These are phyloP conservation scores for Dictyostelium purpureum DNA, from an alignment of 78 protist genomes.

Conservation along the genomic window DNA sequence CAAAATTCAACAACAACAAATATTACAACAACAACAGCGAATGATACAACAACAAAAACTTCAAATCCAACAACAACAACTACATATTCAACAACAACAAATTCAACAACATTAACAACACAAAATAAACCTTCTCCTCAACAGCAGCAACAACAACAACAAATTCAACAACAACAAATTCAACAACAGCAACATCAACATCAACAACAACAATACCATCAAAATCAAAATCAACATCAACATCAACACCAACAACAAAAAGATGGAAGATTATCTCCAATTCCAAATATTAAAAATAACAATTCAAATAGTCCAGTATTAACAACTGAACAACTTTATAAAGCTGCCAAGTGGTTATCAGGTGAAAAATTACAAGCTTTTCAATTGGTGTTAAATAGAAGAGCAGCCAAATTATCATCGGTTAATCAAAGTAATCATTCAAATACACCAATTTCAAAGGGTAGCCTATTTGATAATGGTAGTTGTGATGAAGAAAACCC, in stretches of 20 bases:
- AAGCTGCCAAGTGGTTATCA: conserved; percentile 71
- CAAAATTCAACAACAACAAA: not conserved
- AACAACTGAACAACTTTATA: conserved; percentile 72
- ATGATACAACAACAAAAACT: not conserved
- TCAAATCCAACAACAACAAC: too few relatives aligned
- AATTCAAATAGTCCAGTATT: conserved; percentile 72
- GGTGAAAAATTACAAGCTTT: conserved; percentile 26
- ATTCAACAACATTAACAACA: not conserved
- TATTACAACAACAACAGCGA: not conserved
- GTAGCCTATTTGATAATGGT: conserved; percentile 3
- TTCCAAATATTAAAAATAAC: not conserved
- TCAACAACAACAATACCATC: conserved; percentile 1
- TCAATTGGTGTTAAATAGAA: not conserved
- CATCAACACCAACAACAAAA: not conserved
- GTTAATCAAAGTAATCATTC: conserved; percentile 32
- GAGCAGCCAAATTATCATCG: not conserved
- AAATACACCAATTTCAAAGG: not conserved
- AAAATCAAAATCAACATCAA: not conserved
- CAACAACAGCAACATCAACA: not conserved
- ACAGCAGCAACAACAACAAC: conserved; percentile 1
- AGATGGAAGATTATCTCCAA: not conserved
- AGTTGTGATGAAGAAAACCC: not conserved
- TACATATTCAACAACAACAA: not conserved
- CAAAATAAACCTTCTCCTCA: not conserved
- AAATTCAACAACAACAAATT: not conserved